A percentile compares a stretch with the other conserved stretches of the same genome.
Conservation (phyloP, 169 alveolate species). For the Plasmodium gallinaceum region DNA sequence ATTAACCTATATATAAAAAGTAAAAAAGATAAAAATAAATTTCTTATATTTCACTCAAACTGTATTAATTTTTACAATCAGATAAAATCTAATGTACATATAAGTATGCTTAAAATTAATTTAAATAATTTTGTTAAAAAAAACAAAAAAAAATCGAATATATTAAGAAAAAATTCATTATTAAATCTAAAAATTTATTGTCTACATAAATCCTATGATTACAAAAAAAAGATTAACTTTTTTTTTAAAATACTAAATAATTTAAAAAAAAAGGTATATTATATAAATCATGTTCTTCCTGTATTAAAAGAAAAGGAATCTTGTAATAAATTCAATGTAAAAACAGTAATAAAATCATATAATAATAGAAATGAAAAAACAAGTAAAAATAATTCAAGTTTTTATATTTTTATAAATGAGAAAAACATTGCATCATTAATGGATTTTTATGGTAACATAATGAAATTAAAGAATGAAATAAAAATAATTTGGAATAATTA, state of each 20-base stretch:
- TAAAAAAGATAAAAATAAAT: not conserved
- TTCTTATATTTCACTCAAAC: not conserved
- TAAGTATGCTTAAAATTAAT: no score
- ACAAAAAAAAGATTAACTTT: not conserved
- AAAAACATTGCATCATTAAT: not conserved
- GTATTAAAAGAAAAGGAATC: not conserved
- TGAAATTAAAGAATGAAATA: not conserved
- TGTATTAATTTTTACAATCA: not conserved
- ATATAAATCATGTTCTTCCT: not conserved
- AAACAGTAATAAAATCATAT: not conserved
- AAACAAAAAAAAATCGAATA: not conserved
- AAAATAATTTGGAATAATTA: no score
- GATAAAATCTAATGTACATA: not conserved
- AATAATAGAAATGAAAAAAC: not conserved
- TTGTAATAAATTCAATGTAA: not conserved
- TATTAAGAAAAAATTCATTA: not conserved
- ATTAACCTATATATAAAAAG: slow-evolving; percentile 4
- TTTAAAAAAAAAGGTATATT: not conserved
- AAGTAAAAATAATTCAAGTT: not conserved
- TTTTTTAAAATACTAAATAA: not conserved
- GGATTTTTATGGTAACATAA: not conserved
- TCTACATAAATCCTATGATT: not conserved
- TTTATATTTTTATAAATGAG: slow-evolving; percentile 23
- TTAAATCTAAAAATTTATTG: not conserved
- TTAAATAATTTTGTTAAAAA: not conserved